Conservation (phyloP, 306 rosid genomes). For the Medicago lupulina region DNA sequence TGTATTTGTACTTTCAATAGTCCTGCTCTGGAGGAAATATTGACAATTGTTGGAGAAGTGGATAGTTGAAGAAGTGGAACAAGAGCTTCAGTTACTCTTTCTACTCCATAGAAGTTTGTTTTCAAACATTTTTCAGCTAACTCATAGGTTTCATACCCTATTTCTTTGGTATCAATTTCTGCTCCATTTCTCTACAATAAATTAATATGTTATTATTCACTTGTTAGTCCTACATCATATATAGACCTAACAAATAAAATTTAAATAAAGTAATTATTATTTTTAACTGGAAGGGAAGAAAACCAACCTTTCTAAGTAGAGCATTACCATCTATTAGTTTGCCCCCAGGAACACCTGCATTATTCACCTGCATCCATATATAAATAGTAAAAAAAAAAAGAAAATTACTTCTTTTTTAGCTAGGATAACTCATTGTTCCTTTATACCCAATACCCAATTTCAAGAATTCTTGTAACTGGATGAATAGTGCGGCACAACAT, state of each 20-base stretch:
- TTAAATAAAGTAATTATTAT: not conserved
- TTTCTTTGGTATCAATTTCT: conserved; percentile 33
- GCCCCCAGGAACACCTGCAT: conserved; percentile 41
- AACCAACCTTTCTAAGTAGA: conserved; percentile 41
- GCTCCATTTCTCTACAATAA: conserved; percentile 45
- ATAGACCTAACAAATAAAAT: not conserved
- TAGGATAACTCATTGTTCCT: not conserved
- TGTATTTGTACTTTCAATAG: conserved; percentile 41
- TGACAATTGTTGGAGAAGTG: conserved; percentile 49
- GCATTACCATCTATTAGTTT: conserved; percentile 40
- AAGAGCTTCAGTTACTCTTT: conserved; percentile 47
- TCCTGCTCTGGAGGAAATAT: conserved; percentile 47
- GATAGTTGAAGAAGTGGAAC: conserved; percentile 51
- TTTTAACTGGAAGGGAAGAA: not conserved
- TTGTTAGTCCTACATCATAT: conserved; percentile 13
- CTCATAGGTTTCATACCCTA: conserved; percentile 43
- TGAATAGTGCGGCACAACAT: not conserved
- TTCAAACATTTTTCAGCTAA: conserved; percentile 41
- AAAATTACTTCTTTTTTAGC: too few species aligned
- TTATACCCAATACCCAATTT: not conserved
- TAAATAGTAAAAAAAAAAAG: not conserved
- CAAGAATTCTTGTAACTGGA: not conserved
- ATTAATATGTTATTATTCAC: not conserved
- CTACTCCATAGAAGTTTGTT: conserved; percentile 50
- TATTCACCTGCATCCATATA: conserved; percentile 41